Conservation (phyloP, 306 rosid species). For the Cajanus cajan region DNA sequence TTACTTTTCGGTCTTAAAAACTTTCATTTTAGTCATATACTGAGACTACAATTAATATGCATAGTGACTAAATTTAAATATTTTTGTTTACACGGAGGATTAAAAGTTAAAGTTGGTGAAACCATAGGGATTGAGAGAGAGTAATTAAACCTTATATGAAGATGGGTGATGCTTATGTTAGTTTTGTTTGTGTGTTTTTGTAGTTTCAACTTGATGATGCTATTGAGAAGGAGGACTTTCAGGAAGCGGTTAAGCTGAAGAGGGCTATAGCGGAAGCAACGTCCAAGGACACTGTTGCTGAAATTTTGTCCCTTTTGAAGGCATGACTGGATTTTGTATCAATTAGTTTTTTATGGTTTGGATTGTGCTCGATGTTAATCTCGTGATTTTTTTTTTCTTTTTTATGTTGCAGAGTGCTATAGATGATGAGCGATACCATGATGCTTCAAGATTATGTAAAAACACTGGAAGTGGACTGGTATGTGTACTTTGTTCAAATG, state of each 20-base stretch:
- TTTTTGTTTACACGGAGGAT: too few species aligned
- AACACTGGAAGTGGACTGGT: constrained; percentile 98
- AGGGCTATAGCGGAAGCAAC: constrained; percentile 71
- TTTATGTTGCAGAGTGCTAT: constrained; percentile 65
- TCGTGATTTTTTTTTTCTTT: background rate
- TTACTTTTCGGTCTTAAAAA: too few species aligned
- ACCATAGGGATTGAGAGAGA: too few species aligned
- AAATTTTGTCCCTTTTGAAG: constrained; percentile 85
- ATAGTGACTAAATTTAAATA: too few species aligned
- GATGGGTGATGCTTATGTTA: background rate
- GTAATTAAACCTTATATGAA: too few species aligned
- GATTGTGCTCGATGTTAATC: constrained; percentile 11
- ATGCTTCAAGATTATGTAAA: constrained; percentile 83
- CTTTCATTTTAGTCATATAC: too few species aligned
- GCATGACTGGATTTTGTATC: constrained; percentile 30
- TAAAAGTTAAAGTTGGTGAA: too few species aligned
- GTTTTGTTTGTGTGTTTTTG: background rate
- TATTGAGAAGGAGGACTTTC: constrained; percentile 86
- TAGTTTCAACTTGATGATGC: constrained; percentile 99
- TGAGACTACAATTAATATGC: too few species aligned
- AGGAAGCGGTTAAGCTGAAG: constrained; percentile 83
- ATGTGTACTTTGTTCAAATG: constrained; percentile 22
- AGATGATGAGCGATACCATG: constrained; percentile 88
- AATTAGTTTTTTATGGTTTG: background rate
- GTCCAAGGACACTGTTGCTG: constrained; percentile 78